Evolutionary conservation across 805 yeast species (phyloP).

Genomic region (Candida krabiensis): DNA sequence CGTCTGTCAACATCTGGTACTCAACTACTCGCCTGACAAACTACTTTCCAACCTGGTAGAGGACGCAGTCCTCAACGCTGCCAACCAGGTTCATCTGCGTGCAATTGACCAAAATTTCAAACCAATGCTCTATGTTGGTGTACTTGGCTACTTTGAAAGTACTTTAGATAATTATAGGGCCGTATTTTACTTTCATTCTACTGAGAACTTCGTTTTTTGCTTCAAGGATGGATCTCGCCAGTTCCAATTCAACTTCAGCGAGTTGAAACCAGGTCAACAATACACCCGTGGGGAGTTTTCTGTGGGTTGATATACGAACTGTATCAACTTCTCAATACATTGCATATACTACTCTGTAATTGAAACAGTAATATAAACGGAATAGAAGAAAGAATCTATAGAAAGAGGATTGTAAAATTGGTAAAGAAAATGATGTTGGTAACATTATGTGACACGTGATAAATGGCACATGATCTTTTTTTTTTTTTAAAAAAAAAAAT

Average conservation of each 20-base stretch:
- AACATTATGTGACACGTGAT: too few species aligned
- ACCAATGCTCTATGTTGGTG: slow-evolving; percentile 25
- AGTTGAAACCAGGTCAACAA: slow-evolving; percentile 8
- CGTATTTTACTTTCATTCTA: slow-evolving; percentile 27
- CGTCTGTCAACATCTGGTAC: slow-evolving; percentile 22
- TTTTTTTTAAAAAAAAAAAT: too few species aligned
- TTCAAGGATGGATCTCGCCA: slow-evolving; percentile 4
- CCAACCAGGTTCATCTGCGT: slow-evolving; percentile 16
- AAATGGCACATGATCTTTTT: too few species aligned
- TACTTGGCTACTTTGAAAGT: slow-evolving; percentile 22
- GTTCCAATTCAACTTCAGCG: slow-evolving; percentile 10
- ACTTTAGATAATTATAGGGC: slow-evolving; percentile 4
- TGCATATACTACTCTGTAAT: too few species aligned
- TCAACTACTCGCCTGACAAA: slow-evolving; percentile 3
- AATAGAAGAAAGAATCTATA: too few species aligned
- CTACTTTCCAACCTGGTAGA: slow-evolving; percentile 21
- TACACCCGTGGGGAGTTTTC: slow-evolving; percentile 9
- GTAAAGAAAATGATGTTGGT: too few species aligned
- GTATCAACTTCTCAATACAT: too few species aligned
- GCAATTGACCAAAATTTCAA: slow-evolving; percentile 16
- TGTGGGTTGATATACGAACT: slow-evolving; percentile 1
- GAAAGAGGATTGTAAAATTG: too few species aligned
- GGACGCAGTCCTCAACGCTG: slow-evolving; percentile 12
- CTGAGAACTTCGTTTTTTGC: slow-evolving; percentile 26
- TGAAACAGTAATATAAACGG: too few species aligned